phyloP scores from a whole-genome alignment of 2,329 filamentous ascomycete species.

The Fusarium compactum region DNA sequence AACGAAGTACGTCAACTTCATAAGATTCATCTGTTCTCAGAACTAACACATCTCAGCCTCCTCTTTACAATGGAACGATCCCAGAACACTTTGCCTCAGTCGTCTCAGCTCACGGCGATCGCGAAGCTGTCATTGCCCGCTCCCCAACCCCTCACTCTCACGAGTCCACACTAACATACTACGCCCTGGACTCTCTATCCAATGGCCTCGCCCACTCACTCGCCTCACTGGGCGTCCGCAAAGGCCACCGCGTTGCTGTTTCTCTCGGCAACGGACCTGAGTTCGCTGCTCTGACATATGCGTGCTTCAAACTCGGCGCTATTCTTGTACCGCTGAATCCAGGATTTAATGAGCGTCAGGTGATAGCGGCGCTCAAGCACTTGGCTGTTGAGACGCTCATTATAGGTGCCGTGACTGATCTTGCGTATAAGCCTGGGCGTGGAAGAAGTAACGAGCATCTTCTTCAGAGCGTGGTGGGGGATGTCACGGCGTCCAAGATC shows the following conservation, averaged over 20 bases:
- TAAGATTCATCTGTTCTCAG: neutral
- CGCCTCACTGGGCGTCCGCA: conserved; percentile 76
- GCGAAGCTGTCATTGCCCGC: conserved; percentile 67
- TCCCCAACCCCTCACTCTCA: conserved; percentile 58
- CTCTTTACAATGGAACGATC: conserved; percentile 75
- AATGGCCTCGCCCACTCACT: conserved; percentile 81
- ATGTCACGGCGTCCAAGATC: conserved; percentile 53
- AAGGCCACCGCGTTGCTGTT: conserved; percentile 87
- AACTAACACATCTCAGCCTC: conserved; percentile 63
- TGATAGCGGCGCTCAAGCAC: conserved; percentile 81
- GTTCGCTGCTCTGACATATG: conserved; percentile 87
- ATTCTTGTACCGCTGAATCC: conserved; percentile 95
- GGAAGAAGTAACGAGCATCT: conserved; percentile 67
- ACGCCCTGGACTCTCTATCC: conserved; percentile 78
- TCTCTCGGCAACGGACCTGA: conserved; percentile 88
- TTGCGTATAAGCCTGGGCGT: conserved; percentile 72
- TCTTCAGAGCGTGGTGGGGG: conserved; percentile 59
- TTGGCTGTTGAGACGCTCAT: conserved; percentile 80
- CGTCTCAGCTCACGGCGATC: conserved; percentile 73
- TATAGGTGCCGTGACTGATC: conserved; percentile 87
- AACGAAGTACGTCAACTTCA: conserved; percentile 43
- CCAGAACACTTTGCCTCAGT: conserved; percentile 77
- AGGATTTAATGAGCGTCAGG: conserved; percentile 83
- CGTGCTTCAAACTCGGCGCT: conserved; percentile 93
- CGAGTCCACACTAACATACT: conserved; percentile 79